Evolutionary conservation across 441 rosid genomes (phyloP), one percentile per base, ranked within the genome.

Genomic region (Euphorbia celastroides): DNA sequence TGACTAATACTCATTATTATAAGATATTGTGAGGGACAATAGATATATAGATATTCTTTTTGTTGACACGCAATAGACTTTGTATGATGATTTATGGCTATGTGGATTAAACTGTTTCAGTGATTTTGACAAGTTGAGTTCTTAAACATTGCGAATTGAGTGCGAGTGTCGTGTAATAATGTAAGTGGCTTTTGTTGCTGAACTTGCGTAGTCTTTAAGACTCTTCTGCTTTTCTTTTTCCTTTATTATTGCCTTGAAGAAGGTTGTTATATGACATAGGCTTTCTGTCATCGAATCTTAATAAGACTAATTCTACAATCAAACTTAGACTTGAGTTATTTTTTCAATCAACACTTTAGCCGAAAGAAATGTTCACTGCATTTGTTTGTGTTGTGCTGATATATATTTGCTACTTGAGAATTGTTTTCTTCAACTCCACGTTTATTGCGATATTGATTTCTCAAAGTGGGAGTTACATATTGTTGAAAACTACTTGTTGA

Each of bases 331-430:
- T 69, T 74, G 48, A 65, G 77, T 65, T 55, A 65, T 69, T 76
- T 70, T 67, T 7, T 75, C 65, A 71, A 77, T 72, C 79, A 63
- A 79, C 77, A 68, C 83, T 79, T 77, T 11, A 74, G 79, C 82
- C 82, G 78, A 81, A 83, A 83, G 83, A 72, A 63, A 79, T 74
- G 80, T 69, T 71, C 60, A 73, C 78, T 77, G 87, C 83, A 41
- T 63, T 74, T 74, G 70, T 75, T 79, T 76, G 66, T 68, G 10
- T 38, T 67, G 71, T 72, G 61, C 60, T 72, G 71, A 79, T 73
- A 67, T 50, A 56, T 17, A 50, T 66, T 69, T 66, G 69, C 67
- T 65, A 71, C 73, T 68, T 57, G 20, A 23, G 57, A 62, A 57
- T 34, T 57, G 68, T 64, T 78, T 75, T 63, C 83, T 79, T 78